phyloP scores from a whole-genome alignment of 768 basidiomycete genomes.

The Macrolepiota albuminosa region DNA sequence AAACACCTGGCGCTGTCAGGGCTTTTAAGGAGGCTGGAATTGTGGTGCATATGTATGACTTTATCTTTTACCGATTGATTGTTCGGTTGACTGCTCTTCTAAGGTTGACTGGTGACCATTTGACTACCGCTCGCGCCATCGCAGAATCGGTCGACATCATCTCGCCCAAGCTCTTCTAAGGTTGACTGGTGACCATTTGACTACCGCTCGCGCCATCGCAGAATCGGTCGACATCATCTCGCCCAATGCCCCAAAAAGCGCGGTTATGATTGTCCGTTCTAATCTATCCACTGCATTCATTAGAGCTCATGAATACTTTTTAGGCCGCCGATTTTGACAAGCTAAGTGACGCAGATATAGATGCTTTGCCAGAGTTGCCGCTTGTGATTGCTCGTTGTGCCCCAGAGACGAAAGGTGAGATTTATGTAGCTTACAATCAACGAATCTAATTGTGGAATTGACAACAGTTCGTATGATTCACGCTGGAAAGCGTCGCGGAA shows the following conservation, averaged over 20 bases:
- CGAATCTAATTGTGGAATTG: background rate
- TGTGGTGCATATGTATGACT: conserved; percentile 36
- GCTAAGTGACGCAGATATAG: conserved; percentile 47
- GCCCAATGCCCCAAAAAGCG: conserved; percentile 33
- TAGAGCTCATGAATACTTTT: background rate
- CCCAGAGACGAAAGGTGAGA: conserved; percentile 41
- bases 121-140: conserved; percentile 49
- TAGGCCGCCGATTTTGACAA: conserved; percentile 46
- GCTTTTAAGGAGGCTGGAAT: conserved; percentile 49
- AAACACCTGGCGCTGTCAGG: conserved; percentile 46
- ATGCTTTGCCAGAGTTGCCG: conserved; percentile 44
- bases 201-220: conserved; percentile 50
- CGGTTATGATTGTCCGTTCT: conserved; percentile 30
- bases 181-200: conserved; percentile 51
- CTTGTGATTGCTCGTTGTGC: conserved; percentile 58
- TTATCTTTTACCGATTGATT: background rate
- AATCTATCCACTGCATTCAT: background rate
- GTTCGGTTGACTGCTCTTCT: conserved; percentile 6
- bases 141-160: conserved; percentile 46
- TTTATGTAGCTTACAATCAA: background rate
- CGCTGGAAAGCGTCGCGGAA: conserved; percentile 49
- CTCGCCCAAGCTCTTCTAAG: conserved; percentile 34
- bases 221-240: conserved; percentile 41
- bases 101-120: conserved; percentile 52
- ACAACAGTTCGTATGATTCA: conserved; percentile 46